Evolutionary conservation across 495 filamentous ascomycete species (phyloP), one percentile per base, ranked within the genome.

Genomic region (Penicillium manginii): DNA sequence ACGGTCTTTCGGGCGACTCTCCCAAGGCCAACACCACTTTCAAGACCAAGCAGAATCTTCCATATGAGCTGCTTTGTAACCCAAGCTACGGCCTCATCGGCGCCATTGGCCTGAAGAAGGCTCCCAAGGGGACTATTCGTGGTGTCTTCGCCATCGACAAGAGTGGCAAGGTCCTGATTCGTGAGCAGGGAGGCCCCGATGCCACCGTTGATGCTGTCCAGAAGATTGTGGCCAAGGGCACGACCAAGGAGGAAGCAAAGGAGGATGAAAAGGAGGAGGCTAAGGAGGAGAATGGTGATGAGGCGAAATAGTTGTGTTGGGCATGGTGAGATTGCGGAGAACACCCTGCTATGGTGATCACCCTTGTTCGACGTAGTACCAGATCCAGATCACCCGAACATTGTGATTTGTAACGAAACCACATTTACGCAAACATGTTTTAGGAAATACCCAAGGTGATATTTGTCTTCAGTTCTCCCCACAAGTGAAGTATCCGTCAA

Each of bases 21-120:
- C 86, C 91, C 60, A 93, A 92, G 72, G 84, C 90, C 56, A 98
- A 98, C 75, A 92, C 90, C 37, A 90, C 86, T 39, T 98, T 98
- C 82, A 87, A 90, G 67, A 85, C 83, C 15, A 96, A 93, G 73
- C 90, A 98, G 66, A 89, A 85, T 43, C 81, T 98, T n/a, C 88
- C 89, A 12, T 98, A 93, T 71, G 75, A 89, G 4, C 87, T 98
- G 32, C 85, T 98, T 49, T 98, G 93, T 77, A 92, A 98, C 70
- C 81, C 87, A 7, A 63, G 71, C 23, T 85, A 81, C 19, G 85
- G 84, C 10, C 83, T 98, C 43, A 92, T 94, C 62, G 77, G 60
- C 22, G 89, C 88, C 39, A 83, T 94, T 64, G 89, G 89, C 3
- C 71, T 94, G 60, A 91, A 90, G 71, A 96, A 93, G 75, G 56